Evolutionary conservation across 2,329 filamentous ascomycete genomes (phyloP), one percentile per base, ranked within the genome.

Genomic region (Cephalotrichum gorgonifer): DNA sequence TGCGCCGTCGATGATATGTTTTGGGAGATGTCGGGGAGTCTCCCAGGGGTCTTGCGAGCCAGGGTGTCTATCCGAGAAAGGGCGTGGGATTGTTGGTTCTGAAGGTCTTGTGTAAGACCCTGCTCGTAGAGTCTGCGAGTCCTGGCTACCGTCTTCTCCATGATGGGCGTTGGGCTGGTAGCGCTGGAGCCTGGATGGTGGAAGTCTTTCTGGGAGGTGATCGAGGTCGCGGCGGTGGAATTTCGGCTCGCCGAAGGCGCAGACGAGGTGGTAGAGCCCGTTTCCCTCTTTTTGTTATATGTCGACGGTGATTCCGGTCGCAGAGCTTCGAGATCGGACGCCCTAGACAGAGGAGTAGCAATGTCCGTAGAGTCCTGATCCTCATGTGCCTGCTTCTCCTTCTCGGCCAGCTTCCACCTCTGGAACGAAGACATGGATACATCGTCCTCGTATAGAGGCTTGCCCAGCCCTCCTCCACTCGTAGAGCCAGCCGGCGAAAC

Each of bases 141-240:
- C 54, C 90, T 86, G 1, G 81, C 85, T 4, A 82, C 76, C 35
- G 74, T 80, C 50, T 51, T 54, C 14, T 54, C 50, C 7, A 23
- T 39, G n/a, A 26, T 30, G 6, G 48, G 43, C 25, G 39, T 9
- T 15, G 48, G 47, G 25, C 47, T 44, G 23, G 47, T 45, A 8
- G 50, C n/a, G 3, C 30, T 43, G 6, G 46, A 47, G 25, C 38
- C 28, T 3, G 26, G 23, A 7, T 31, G 30, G 35, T 39, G 35
- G 17, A 14, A 20, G 25, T 33, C 23, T 9, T 44, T 27, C 52
- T 91, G 87, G 1, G 89, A 95, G n/a, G 83, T 80, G 46, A 94
- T 72, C 0, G 91, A 96, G 0, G 89, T 96, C 3, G 88, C 89
- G 6, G 89, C 87, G 1, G 90, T 95, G 0, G 91, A 96, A 49